Conservation (phyloP, 140 eudicot species). For the Oenanthe javanica region DNA sequence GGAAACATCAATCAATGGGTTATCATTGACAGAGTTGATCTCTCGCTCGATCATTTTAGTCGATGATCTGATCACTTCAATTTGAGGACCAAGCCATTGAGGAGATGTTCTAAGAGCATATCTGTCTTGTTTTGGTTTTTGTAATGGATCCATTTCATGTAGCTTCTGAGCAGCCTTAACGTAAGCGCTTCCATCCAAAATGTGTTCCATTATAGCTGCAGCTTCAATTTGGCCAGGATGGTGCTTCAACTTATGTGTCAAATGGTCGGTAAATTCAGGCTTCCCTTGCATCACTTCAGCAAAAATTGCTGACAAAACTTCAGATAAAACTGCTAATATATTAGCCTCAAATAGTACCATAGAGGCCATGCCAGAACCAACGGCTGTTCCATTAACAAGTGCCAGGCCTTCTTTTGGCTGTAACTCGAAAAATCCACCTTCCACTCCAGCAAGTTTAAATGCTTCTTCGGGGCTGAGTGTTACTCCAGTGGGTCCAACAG, state of each 20-base stretch:
- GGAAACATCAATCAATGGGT: conserved; percentile 83
- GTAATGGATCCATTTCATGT: conserved; percentile 75
- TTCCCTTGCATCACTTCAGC: conserved; percentile 99
- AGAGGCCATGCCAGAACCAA: conserved; percentile 91
- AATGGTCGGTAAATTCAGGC: conserved; percentile 88
- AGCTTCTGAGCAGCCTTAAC: conserved; percentile 61
- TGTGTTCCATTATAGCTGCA: conserved; percentile 89
- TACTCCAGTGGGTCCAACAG: conserved; percentile 72
- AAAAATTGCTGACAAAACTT: conserved; percentile 72
- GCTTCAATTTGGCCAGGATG: conserved; percentile 95
- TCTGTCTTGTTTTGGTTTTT: conserved; percentile 77
- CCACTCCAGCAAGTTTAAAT: conserved; percentile 51
- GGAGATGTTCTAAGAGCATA: conserved; percentile 81
- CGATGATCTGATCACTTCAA: conserved; percentile 73
- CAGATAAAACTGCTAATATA: conserved; percentile 50
- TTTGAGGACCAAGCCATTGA: conserved; percentile 98
- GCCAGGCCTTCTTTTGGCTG: conserved; percentile 98
- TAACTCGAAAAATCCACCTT: conserved; percentile 63
- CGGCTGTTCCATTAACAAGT: conserved; percentile 91
- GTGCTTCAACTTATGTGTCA: conserved; percentile 78
- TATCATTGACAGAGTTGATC: conserved; percentile 87
- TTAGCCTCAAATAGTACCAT: conserved; percentile 83
- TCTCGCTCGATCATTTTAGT: conserved; percentile 88
- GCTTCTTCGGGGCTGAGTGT: conserved; percentile 55
- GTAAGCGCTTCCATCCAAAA: conserved; percentile 69